Percentiles rank a stretch among this genome's conserved stretches.
phyloP scores from a whole-genome alignment of 1,284 basidiomycete genomes.

The Ustilago esculenta region DNA sequence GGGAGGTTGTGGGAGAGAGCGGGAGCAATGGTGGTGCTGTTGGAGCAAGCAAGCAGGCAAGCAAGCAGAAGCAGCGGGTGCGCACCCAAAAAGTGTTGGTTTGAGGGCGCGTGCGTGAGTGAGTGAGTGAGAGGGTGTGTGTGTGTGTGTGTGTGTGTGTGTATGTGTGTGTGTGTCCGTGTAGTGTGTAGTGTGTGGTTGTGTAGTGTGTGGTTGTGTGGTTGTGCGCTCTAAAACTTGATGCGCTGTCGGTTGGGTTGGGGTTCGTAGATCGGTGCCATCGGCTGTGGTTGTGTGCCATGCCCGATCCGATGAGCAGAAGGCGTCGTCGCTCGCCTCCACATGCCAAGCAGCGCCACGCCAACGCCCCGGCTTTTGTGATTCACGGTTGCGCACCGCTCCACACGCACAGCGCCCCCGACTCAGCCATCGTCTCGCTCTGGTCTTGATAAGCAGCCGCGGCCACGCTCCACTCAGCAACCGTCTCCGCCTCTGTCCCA shows the following conservation, averaged over 20 bases:
- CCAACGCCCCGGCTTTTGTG: neutral
- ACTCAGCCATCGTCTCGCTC: neutral
- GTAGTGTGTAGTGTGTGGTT: neutral
- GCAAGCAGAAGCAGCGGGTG: neutral
- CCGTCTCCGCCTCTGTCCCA: no score
- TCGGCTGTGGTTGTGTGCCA: no score
- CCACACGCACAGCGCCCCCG: neutral
- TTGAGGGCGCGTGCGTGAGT: neutral
- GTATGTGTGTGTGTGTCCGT: no score
- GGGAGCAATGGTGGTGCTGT: no score
- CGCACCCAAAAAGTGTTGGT: constrained; percentile 11
- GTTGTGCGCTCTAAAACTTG: neutral
- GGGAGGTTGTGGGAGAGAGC: no score
- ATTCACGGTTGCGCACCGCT: neutral
- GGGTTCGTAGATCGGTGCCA: no score
- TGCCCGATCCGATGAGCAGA: no score
- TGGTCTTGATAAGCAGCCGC: no score
- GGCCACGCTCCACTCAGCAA: no score
- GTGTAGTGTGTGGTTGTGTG: neutral
- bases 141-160: no score
- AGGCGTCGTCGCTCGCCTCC: no score
- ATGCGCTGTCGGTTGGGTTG: constrained; percentile 19
- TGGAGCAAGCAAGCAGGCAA: neutral
- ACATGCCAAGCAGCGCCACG: neutral
- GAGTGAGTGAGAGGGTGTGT: constrained; percentile 1